These are phyloP conservation scores for Moesziomyces sp. DNA, from an alignment of 1,284 basidiomycete species.

Conservation along the genomic window DNA sequence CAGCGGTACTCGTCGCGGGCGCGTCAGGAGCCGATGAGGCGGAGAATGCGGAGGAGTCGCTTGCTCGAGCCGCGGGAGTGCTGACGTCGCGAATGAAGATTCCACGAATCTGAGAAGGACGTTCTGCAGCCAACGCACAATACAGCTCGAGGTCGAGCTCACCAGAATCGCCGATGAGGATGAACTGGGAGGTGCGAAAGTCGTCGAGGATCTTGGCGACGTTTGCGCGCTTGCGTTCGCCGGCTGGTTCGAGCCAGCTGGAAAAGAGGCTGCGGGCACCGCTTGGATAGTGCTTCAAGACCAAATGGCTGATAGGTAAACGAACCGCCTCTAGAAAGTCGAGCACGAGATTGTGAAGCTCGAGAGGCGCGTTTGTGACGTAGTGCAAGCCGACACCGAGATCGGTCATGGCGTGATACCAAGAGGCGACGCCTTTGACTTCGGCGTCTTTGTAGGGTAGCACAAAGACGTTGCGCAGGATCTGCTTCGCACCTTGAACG, in stretches of 20 bases:
- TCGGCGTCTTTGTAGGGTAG: constrained; percentile 76
- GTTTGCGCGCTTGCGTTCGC: constrained; percentile 52
- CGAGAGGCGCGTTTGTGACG: constrained; percentile 88
- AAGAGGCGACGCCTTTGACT: constrained; percentile 83
- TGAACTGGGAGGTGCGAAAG: constrained; percentile 51
- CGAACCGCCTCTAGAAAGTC: constrained; percentile 80
- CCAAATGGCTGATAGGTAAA: constrained; percentile 74
- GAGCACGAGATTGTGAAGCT: constrained; percentile 81
- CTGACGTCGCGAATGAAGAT: constrained; percentile 64
- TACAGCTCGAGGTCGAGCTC: constrained; percentile 65
- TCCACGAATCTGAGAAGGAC: constrained; percentile 53
- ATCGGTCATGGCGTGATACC: constrained; percentile 48
- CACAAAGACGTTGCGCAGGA: constrained; percentile 71
- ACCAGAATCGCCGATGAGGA: constrained; percentile 63
- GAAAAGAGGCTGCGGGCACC: constrained; percentile 47
- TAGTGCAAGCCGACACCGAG: constrained; percentile 50
- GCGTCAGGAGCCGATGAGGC: neutral
- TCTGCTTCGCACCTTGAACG: constrained; percentile 64
- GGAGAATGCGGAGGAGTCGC: constrained; percentile 9
- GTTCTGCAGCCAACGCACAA: constrained; percentile 55
- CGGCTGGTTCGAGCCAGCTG: constrained; percentile 57
- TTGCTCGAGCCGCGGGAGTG: constrained; percentile 7
- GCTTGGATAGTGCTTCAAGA: constrained; percentile 55
- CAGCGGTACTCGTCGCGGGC: neutral
- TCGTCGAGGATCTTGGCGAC: constrained; percentile 51